Base-by-base conservation (phyloP, 371 early-diverging fungal species). In the Mucor indicus region DNA sequence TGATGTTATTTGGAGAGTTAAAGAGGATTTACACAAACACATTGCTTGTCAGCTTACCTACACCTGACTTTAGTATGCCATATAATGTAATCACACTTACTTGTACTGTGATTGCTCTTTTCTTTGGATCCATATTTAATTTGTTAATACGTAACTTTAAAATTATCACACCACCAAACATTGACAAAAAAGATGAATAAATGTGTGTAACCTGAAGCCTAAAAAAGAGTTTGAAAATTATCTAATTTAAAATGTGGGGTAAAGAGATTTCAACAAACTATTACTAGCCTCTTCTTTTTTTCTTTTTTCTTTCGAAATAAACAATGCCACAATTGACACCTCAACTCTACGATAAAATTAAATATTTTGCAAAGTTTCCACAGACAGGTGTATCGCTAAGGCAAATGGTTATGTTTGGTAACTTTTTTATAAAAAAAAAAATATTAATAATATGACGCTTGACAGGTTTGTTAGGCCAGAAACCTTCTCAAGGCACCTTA, bases 1-100 rank as follows among this genome's bases (percentile, higher is more conserved):
- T 17, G 35, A 9, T n/a, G 35, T 33, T 48, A 1, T 41, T 30
- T 44, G 38, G 61, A 38, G 60, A 52, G 19, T 57, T 60, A 21
- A 72, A 76, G 37, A 68, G 89, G 16, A 57, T 92, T 9, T 93
- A 90, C 55, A 92, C 95, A 1, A 90, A 92, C 52, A 81, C 86
- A 4, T 53, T 95, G 9, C 71, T 95, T 35, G 81, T 95, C 25
- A 86, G 84, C 35, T 75, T 95, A 39, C 95, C 96, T 5, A 92
- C 94, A 9, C 97, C 98, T 2, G 98, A 98, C 50, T 98, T 98
- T 52, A 88, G 88, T 45, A 98, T 98, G 98, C 97, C 97, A 0
- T 98, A 97, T 68, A 98, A 98, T 69, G 98, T 97, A 37, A 94
- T 96, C 45, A 95, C 98, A 0, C 74, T 97, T 62, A 92, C 97